Evolutionary conservation across 805 yeast genomes (phyloP), one percentile per base, ranked within the genome.

Genomic region (Teunomyces cretensis): DNA sequence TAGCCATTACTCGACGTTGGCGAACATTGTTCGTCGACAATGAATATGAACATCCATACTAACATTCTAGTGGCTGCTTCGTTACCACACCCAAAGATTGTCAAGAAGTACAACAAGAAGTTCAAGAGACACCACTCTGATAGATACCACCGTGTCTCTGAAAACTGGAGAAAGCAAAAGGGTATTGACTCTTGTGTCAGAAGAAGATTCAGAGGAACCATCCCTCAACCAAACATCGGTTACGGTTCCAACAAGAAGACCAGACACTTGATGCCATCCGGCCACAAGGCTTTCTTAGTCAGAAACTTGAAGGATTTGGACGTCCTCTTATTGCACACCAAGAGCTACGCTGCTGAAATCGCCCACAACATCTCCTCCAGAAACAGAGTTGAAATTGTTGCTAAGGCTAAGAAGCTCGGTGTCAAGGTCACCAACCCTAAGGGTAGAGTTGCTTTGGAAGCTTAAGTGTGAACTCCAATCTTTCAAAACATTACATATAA

Each of bases 61-160:
- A 62, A 64, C 66, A 55, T 54, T 50, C 31, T 58, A 67, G 75
- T 94, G 98, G 96, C 98, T 82, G 89, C 96, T 79, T 82, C 96
- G 68, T 80, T 88, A 73, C 88, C 96, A 71, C 96, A 89, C 84
- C 97, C 98, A 80, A 91, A 89, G 92, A 94, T 94, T 80, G 97
- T 92, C 77, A 95, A 94, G 92, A 94, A 94, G 90, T 94, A 91
- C 89, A 74, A 90, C 72, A 89, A 89, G 84, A 87, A 86, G 85
- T 94, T 94, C 88, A 95, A 91, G 92, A 90, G 99, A 83, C 98
- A 92, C 78, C 99, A 94, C 84, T 90, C 97, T 77, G 99, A 94
- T 86, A 89, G 97, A 81, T 92, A 90, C 81, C 85, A 84, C 84
- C 91, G 99, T 81, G 97, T 94, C 65, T 80, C 88, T 70, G 97